Conservation (phyloP, 306 rosid species). For the cucumber (Cucumis sativus) region DNA sequence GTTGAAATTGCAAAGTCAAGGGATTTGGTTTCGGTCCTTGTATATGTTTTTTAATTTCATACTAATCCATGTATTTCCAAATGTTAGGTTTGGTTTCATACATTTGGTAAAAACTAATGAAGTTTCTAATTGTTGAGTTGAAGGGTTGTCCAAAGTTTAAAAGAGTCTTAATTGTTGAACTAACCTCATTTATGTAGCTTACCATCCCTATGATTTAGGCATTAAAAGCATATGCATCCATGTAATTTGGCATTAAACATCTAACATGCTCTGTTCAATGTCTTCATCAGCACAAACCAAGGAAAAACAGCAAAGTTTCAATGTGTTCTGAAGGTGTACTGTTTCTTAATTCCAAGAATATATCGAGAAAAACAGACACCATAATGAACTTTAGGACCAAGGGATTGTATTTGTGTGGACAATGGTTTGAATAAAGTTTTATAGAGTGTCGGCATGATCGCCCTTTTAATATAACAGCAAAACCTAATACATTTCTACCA, state of each 20-base stretch:
- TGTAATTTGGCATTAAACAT: not conserved
- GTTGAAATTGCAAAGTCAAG: not conserved
- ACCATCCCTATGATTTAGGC: not conserved
- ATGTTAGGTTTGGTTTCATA: not conserved
- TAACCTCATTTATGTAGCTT: not conserved
- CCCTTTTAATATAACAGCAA: not conserved
- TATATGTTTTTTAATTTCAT: not conserved
- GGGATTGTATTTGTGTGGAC: not conserved
- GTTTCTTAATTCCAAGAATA: conserved; percentile 1
- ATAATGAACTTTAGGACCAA: not conserved
- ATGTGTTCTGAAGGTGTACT: not conserved
- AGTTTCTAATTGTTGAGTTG: not conserved
- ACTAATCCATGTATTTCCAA: not conserved
- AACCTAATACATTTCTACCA: conserved; percentile 19
- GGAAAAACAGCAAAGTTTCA: not conserved
- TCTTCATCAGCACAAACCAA: not conserved
- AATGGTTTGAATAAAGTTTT: not conserved
- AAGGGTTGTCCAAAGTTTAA: not conserved
- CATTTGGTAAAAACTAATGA: not conserved
- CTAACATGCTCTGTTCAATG: not conserved
- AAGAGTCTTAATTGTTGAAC: not conserved
- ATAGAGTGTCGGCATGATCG: not conserved
- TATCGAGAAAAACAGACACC: not conserved
- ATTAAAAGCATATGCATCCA: not conserved
- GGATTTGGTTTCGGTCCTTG: not conserved